phyloP scores from a whole-genome alignment of 2,329 filamentous ascomycete species.

The Phaeoacremonium minimum region DNA sequence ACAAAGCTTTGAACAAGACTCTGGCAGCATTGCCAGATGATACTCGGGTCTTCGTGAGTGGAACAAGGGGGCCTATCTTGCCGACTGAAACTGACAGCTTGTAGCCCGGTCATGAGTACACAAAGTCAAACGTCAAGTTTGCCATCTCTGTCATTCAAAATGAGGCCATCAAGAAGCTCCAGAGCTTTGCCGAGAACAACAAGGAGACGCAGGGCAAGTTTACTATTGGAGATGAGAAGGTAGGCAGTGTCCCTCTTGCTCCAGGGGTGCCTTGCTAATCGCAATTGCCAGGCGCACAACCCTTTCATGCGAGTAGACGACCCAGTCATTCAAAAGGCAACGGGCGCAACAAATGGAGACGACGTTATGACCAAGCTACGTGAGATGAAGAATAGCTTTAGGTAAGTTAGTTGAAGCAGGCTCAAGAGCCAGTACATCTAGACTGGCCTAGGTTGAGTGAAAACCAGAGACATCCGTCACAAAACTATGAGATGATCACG shows the following conservation, averaged over 20 bases:
- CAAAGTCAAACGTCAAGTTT: slow-evolving; percentile 94
- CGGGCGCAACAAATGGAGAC: slow-evolving; percentile 73
- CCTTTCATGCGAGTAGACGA: slow-evolving; percentile 93
- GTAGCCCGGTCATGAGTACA: slow-evolving; percentile 94
- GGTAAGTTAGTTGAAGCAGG: slow-evolving; percentile 35
- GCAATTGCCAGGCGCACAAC: slow-evolving; percentile 68
- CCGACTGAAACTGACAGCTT: too few species aligned
- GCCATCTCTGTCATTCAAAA: slow-evolving; percentile 70
- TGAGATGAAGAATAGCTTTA: slow-evolving; percentile 83
- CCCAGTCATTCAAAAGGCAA: slow-evolving; percentile 76
- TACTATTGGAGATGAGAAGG: slow-evolving; percentile 97
- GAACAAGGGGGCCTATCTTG: too few species aligned
- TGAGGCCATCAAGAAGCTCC: slow-evolving; percentile 71
- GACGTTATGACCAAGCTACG: slow-evolving; percentile 82
- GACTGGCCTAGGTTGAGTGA: too few species aligned
- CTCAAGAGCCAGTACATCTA: slow-evolving; percentile 1
- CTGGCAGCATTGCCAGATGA: slow-evolving; percentile 80
- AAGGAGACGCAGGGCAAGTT: slow-evolving; percentile 91
- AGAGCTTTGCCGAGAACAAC: slow-evolving; percentile 73
- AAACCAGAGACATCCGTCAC: too few species aligned
- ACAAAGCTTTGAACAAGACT: slow-evolving; percentile 84
- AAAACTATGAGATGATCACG: too few species aligned
- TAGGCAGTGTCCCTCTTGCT: slow-evolving; percentile 27
- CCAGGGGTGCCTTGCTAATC: slow-evolving; percentile 3
- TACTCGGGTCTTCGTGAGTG: slow-evolving; percentile 79